phyloP scores from a whole-genome alignment of 306 rosid genomes.

The Cucurbita argyrosperma region DNA sequence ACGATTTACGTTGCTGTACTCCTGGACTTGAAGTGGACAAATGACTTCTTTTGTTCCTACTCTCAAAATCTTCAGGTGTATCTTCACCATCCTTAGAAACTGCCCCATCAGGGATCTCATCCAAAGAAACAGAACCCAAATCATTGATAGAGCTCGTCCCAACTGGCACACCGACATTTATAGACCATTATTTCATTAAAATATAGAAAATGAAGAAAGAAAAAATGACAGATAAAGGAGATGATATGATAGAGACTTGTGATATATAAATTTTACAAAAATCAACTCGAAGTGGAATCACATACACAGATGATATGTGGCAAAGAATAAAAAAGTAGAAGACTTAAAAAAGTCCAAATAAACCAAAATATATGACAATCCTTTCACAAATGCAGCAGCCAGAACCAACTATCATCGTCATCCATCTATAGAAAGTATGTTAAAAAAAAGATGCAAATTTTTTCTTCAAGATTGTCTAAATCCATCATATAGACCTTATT shows the following conservation, averaged over 20 bases:
- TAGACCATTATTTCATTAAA: conserved; percentile 7
- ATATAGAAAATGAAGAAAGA: not conserved
- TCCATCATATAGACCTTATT: not conserved
- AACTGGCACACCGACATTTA: conserved; percentile 28
- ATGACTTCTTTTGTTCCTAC: conserved; percentile 24
- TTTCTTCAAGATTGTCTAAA: not conserved
- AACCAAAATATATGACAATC: not conserved
- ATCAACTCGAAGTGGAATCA: not conserved
- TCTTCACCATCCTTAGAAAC: conserved; percentile 28
- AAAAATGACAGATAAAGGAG: not conserved
- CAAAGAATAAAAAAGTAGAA: not conserved
- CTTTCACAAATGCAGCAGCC: not conserved
- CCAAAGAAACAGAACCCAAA: conserved; percentile 25
- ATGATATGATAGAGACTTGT: not conserved
- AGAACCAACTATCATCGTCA: not conserved
- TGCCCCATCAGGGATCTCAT: conserved; percentile 23
- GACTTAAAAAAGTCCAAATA: not conserved
- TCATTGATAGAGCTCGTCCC: conserved; percentile 25
- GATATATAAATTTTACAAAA: not conserved
- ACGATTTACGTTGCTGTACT: conserved; percentile 29
- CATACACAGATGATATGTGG: not conserved
- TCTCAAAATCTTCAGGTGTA: conserved; percentile 17
- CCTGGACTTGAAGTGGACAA: conserved; percentile 23
- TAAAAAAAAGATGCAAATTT: not conserved
- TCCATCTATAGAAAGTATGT: not conserved